Conservation (phyloP, 306 rosid species). For the Cucurbita ficifolia region DNA sequence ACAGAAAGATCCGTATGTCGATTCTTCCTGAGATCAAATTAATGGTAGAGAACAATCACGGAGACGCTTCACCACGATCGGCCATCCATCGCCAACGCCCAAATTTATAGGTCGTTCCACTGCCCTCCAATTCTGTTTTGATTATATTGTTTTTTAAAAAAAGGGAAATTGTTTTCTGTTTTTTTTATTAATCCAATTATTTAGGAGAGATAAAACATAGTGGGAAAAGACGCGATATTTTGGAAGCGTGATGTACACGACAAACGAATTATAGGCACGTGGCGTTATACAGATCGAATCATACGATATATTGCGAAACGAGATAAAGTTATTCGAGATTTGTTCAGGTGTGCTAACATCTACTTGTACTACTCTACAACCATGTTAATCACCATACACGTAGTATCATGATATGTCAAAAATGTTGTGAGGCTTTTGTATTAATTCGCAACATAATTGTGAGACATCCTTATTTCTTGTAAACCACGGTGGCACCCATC, state of each 20-base stretch:
- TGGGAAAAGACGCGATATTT: constrained; percentile 1
- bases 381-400: constrained; percentile 19
- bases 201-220: not conserved
- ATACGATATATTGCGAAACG: not conserved
- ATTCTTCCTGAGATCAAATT: not conserved
- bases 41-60: not conserved
- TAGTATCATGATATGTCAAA: constrained; percentile 9
- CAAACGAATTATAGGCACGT: not conserved
- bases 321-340: not conserved
- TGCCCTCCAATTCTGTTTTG: not conserved
- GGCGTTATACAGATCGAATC: not conserved
- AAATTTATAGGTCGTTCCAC: not conserved
- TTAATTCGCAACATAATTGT: no score
- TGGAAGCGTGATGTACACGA: not conserved
- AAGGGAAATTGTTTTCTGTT: not conserved
- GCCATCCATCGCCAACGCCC: not conserved
- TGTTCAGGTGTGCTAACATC: not conserved
- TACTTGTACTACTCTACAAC: not conserved
- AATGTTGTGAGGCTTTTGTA: no score
- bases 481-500: no score
- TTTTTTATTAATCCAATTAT: not conserved
- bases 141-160: not conserved
- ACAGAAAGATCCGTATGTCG: not conserved
- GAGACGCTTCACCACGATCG: not conserved
- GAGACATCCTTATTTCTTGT: no score